These are phyloP conservation scores for Fraxinus sp. DNA, from an alignment of 305 asterid species.

Conservation along the genomic window DNA sequence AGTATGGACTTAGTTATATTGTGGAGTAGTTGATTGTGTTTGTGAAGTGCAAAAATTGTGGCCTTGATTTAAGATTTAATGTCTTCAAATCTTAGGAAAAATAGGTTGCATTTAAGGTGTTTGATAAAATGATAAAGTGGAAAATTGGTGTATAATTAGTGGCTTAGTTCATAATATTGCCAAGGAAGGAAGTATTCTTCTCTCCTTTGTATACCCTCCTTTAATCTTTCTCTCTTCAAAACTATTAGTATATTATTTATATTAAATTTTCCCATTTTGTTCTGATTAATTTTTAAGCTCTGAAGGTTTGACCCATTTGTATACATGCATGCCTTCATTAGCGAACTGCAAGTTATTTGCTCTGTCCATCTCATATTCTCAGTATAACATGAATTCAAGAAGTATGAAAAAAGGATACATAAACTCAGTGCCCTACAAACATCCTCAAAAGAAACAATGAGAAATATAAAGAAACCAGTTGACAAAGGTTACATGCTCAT, in stretches of 20 bases:
- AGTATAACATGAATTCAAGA: background rate
- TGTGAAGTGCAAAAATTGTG: too few species aligned
- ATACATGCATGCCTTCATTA: background rate
- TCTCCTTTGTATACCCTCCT: background rate
- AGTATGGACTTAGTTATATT: too few species aligned
- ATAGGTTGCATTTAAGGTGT: too few species aligned
- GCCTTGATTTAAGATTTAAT: too few species aligned
- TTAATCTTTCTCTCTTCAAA: too few species aligned
- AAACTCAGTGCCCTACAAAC: background rate
- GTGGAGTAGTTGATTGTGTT: too few species aligned
- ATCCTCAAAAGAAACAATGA: background rate
- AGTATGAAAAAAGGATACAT: background rate
- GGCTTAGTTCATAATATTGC: background rate
- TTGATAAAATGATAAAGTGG: too few species aligned
- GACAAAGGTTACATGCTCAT: background rate
- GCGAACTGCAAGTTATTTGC: background rate
- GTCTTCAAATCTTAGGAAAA: too few species aligned
- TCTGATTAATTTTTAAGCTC: background rate
- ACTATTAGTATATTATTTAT: too few species aligned
- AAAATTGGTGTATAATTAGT: too few species aligned
- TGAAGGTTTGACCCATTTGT: background rate
- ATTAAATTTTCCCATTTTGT: background rate
- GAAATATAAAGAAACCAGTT: background rate
- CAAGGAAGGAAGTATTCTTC: background rate
- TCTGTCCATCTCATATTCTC: background rate